These are phyloP conservation scores for Aegilops sharonensis DNA, from an alignment of 176 grass and related monocot genomes.

Conservation along the genomic window DNA sequence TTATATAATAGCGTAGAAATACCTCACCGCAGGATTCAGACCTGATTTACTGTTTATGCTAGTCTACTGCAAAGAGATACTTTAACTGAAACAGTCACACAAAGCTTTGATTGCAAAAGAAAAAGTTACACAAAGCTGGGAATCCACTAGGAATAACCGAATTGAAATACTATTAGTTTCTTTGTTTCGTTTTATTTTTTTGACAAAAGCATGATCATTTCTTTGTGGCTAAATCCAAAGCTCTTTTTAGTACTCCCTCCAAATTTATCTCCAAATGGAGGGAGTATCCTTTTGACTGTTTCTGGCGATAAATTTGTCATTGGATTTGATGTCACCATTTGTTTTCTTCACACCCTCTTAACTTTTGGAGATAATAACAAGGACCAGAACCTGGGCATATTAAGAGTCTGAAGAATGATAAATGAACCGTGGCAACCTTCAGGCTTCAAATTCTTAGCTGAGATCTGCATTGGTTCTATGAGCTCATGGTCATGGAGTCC, in stretches of 20 bases:
- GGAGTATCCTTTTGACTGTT: neutral
- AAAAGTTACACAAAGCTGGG: neutral
- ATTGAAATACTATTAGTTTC: neutral
- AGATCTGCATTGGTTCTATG: neutral
- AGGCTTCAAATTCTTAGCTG: neutral
- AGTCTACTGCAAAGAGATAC: neutral
- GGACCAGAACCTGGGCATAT: neutral
- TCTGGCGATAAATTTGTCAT: neutral
- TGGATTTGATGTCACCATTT: neutral
- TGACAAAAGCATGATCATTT: neutral
- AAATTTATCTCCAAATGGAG: no score
- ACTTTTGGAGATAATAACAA: neutral
- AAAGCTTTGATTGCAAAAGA: no score
- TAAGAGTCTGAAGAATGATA: neutral
- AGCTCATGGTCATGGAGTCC: conserved; percentile 26
- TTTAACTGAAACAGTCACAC: neutral
- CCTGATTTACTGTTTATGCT: neutral
- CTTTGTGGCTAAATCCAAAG: neutral
- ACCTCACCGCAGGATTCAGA: neutral
- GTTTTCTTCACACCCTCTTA: neutral
- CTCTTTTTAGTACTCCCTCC: neutral
- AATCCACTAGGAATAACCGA: neutral
- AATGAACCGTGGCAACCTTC: neutral
- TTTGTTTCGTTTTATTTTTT: neutral
- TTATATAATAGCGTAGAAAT: neutral